A percentile compares a stretch with the other conserved stretches of the same genome.
Evolutionary conservation across 441 rosid species (phyloP).

Genomic region (Erysimum cheiri): DNA sequence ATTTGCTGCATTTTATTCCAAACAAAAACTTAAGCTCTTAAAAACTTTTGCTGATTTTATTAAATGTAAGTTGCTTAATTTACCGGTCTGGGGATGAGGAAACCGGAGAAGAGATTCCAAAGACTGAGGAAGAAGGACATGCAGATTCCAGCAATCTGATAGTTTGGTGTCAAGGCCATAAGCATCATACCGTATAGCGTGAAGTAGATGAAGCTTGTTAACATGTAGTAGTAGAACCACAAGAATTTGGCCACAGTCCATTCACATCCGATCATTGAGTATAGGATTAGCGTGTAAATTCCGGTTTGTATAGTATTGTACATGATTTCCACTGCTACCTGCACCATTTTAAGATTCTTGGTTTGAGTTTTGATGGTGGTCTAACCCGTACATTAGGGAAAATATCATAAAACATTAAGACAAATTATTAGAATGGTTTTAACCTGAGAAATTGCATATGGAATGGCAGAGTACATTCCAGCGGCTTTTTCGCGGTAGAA

Average conservation of each 20-base stretch:
- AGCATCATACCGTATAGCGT: slow-evolving; percentile 87
- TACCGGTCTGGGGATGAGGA: slow-evolving; percentile 69
- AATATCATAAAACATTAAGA: not conserved
- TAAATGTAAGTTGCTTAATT: not conserved
- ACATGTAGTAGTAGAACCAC: slow-evolving; percentile 67
- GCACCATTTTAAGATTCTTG: slow-evolving; percentile 21
- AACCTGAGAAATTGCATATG: slow-evolving; percentile 86
- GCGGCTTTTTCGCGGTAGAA: slow-evolving; percentile 92
- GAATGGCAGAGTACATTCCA: slow-evolving; percentile 85
- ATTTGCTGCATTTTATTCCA: slow-evolving; percentile 50
- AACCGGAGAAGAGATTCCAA: slow-evolving; percentile 91
- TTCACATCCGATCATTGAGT: slow-evolving; percentile 73
- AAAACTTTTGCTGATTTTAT: not conserved
- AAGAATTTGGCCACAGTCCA: slow-evolving; percentile 65
- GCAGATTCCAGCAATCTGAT: slow-evolving; percentile 66
- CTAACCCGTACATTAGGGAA: not conserved
- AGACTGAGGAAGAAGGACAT: slow-evolving; percentile 80
- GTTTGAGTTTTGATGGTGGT: not conserved
- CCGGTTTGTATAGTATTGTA: slow-evolving; percentile 65
- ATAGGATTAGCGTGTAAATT: slow-evolving; percentile 59
- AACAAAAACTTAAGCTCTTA: not conserved
- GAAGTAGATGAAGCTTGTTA: slow-evolving; percentile 64
- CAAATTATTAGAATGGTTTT: not conserved
- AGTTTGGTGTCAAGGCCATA: slow-evolving; percentile 72
- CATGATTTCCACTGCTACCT: slow-evolving; percentile 75